Evolutionary conservation across 257 asterid genomes (phyloP), one percentile per base, ranked within the genome.

Genomic region (Fraxinus americana): DNA sequence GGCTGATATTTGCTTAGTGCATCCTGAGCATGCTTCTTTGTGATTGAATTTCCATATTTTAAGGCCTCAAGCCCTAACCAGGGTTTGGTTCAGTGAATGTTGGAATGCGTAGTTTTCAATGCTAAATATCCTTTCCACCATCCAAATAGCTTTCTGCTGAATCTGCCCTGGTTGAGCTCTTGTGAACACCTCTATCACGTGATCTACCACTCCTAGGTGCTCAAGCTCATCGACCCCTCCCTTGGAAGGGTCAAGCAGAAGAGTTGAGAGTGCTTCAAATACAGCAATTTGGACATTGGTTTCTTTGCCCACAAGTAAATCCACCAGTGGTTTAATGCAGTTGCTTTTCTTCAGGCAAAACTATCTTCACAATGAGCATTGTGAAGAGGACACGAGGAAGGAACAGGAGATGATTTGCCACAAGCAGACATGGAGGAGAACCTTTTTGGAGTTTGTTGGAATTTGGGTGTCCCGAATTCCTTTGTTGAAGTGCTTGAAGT

Each of bases 1-100:
- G 10, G 72, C 72, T 61, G 83, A 82, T 65, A 75, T 82, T 75
- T 82, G 86, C 67, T 75, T 78, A 63, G 83, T 71, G 81, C 86
- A 27, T 45, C 83, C 73, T 71, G 86, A 10, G 83, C 83, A 71
- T 78, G 75, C 45, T 80, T 71, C 73, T 75, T 82, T 25, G 86
- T 82, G 23, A 32, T 27, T 29, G 59, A 21, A 23, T 52, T 75
- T 7, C 83, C 83, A 66, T 82, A 79, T 74, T 78, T 75, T 35
- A 82, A 78, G 65, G 83, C 83, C 10, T 82, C 83, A 70, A 82
- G 78, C 73, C 63, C 74, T 35, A 35, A 35, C 39, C 8, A 6
- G 39, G 21, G 68, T 35, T 59, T 75, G 81, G 68, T 82, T 79
- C 8, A 75, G 78, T 4, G 83, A 71, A 6, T 65, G 70, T 11